These are phyloP conservation scores for Leishmania guyanensis DNA, from an alignment of 208 protist genomes.

Conservation along the genomic window DNA sequence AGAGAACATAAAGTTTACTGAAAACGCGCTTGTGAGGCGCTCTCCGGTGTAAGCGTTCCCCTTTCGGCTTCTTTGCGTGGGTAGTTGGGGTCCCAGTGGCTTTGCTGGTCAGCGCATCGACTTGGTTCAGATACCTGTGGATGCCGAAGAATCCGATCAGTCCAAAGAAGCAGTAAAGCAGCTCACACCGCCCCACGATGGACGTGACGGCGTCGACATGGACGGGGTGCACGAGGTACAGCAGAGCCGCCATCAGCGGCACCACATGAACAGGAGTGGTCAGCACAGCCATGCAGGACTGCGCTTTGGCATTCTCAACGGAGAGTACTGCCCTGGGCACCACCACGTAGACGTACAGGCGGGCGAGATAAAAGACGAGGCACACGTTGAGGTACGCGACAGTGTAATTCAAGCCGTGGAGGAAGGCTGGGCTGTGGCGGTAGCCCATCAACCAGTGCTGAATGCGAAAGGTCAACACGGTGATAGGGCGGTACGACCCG, in stretches of 20 bases:
- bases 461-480: conserved; percentile 58
- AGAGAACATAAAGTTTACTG: conserved; percentile 27
- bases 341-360: conserved; percentile 37
- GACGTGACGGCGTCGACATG: conserved; percentile 84
- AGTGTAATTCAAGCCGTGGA: conserved; percentile 47
- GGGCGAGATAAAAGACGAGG: conserved; percentile 49
- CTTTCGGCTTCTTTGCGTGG: no score
- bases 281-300: conserved; percentile 12
- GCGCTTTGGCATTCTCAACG: background rate
- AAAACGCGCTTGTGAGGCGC: background rate
- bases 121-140: conserved; percentile 35
- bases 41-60: no score
- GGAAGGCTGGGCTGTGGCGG: conserved; percentile 34
- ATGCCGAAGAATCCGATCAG: conserved; percentile 49
- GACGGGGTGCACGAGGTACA: conserved; percentile 85
- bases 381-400: conserved; percentile 47
- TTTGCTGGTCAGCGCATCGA: background rate
- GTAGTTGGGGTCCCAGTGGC: background rate
- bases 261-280: conserved; percentile 20
- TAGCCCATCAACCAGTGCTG: conserved; percentile 66
- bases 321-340: background rate
- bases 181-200: conserved; percentile 81
- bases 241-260: conserved; percentile 41
- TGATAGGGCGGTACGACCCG: conserved; percentile 60
- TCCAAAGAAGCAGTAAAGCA: conserved; percentile 70